Base-by-base conservation (phyloP, 805 yeast species). In the Hermanozyma aechmeae region DNA sequence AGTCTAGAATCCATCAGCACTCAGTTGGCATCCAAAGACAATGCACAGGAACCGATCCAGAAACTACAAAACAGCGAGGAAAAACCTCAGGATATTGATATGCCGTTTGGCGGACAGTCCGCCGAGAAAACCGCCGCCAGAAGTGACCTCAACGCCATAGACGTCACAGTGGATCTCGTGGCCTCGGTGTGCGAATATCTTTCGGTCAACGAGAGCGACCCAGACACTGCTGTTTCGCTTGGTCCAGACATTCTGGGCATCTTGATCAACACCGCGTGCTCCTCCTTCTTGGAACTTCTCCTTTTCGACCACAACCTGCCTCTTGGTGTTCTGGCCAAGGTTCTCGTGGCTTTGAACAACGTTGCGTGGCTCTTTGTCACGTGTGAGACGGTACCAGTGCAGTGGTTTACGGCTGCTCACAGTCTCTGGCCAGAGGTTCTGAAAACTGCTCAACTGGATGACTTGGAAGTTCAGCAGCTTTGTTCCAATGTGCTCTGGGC, bases 271-370 rank as follows among this genome's bases (percentile, higher is more conserved):
- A 31, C 38, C 2, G 45, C 55, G 1, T 54, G 24, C 30, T 52
- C 44, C 12, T 32, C 45, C 12, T 56, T 77, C 15, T 41, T 55
- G 12, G 63, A 64, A 23, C 51, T 71, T 28, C 46, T 59, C 23
- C 42, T 42, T 25, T 64, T 54, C 36, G 56, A 61, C n/a, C 43
- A 54, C 31, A 31, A 45, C 4, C 43, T 45, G 15, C 25, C 40
- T 5, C 37, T 60, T 4, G 40, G 66, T 25, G 68, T 77, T 35
- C 55, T 68, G 16, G 61, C 71, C 16, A 73, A 80, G 39, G 63
- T 75, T 5, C 55, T 83, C 27, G 65, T 73, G 10, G 76, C 82
- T 6, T 63, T 85, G 48, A 85, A 83, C 53, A 87, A 87, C 45
- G 49, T 79, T 30, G 50, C 72, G 23, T 78, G 87, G 86, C 54